Percentiles rank a stretch among this genome's conserved stretches.
These are phyloP conservation scores for Arthrobotrys pseudoclavata DNA, from an alignment of 2,329 filamentous ascomycete species.

Conservation along the genomic window DNA sequence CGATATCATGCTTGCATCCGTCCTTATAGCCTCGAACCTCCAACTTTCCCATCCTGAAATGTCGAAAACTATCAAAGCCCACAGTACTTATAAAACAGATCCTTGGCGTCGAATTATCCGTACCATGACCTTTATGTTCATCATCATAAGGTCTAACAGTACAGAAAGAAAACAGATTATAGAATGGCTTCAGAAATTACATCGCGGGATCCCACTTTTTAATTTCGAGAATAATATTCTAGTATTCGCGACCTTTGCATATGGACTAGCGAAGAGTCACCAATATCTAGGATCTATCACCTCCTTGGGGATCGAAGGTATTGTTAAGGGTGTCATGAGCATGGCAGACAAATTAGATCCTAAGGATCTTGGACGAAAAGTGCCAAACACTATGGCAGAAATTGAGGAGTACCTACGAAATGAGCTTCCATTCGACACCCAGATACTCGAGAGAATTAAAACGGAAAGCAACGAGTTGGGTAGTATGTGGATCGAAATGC, in stretches of 20 bases:
- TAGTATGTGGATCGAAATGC: constrained; percentile 19
- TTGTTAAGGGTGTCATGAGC: constrained; percentile 45
- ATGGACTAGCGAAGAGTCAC: constrained; percentile 38
- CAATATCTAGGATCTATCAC: constrained; percentile 34
- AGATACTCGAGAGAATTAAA: background rate
- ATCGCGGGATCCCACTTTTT: constrained; percentile 31
- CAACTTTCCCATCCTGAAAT: constrained; percentile 40
- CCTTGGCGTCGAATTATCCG: constrained; percentile 47
- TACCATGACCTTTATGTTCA: constrained; percentile 43
- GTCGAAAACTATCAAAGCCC: constrained; percentile 23
- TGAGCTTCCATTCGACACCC: constrained; percentile 12
- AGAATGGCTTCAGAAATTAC: constrained; percentile 36
- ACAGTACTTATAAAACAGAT: constrained; percentile 39
- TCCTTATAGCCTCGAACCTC: constrained; percentile 39
- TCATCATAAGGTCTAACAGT: constrained; percentile 47
- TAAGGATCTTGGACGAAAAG: constrained; percentile 32
- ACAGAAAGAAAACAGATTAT: constrained; percentile 39
- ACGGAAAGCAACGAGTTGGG: background rate
- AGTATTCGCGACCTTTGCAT: constrained; percentile 50
- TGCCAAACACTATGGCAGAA: constrained; percentile 37
- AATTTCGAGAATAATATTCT: constrained; percentile 43
- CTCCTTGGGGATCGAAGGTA: constrained; percentile 32
- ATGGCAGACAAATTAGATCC: constrained; percentile 44
- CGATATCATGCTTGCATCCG: constrained; percentile 41
- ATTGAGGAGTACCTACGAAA: constrained; percentile 30